Conservation (phyloP, 1,284 basidiomycete genomes). For the Irpex sp. region DNA sequence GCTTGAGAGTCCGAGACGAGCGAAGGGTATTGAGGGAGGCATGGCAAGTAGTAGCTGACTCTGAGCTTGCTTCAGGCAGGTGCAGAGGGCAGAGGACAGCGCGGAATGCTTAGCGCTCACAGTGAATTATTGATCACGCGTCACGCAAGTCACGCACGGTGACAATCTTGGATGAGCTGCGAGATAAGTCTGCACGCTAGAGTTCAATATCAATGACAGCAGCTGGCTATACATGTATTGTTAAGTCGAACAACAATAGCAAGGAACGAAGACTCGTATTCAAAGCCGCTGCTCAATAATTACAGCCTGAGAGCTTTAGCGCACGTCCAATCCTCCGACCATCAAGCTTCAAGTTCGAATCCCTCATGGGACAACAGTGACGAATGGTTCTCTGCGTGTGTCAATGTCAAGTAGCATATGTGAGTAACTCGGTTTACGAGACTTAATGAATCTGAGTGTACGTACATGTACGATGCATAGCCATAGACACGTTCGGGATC, state of each 20-base stretch:
- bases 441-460: too few species aligned
- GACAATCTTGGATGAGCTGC: background rate
- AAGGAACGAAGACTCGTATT: too few species aligned
- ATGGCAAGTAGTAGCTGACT: background rate
- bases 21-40: background rate
- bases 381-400: too few species aligned
- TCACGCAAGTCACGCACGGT: background rate
- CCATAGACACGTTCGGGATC: background rate
- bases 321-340: too few species aligned
- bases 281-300: background rate
- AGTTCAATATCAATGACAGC: background rate
- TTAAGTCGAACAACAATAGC: too few species aligned
- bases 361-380: too few species aligned
- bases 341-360: too few species aligned
- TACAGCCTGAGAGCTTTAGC: too few species aligned
- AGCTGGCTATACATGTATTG: too few species aligned
- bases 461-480: background rate
- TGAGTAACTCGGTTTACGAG: too few species aligned
- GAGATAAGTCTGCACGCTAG: background rate
- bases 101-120: background rate
- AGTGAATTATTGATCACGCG: background rate
- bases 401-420: too few species aligned
- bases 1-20: background rate
- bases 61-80: background rate
- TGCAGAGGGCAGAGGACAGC: background rate